Evolutionary conservation across 1,139 yeast genomes (phyloP).

Genomic region (Geotrichum cucujoidarum): DNA sequence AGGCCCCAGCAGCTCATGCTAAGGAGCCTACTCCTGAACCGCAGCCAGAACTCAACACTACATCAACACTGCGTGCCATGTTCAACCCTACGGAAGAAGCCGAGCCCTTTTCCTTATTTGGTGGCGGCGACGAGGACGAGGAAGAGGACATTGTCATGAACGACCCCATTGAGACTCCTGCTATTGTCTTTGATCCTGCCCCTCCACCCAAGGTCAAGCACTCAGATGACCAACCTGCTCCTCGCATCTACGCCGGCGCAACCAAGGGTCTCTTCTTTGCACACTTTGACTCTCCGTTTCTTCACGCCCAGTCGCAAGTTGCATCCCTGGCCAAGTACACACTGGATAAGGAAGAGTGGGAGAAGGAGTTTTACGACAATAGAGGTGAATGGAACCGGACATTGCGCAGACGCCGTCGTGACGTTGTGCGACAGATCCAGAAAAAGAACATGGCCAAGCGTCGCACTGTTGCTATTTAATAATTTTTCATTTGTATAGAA

Average conservation of each 20-base stretch:
- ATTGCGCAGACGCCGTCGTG: conserved; percentile 70
- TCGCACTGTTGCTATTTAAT: conserved; percentile 14
- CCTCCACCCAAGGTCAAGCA: conserved; percentile 8
- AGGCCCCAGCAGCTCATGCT: no score
- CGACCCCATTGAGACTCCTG: conserved; percentile 20
- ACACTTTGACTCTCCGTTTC: conserved; percentile 79
- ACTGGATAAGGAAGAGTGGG: conserved; percentile 52
- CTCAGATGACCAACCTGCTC: background rate
- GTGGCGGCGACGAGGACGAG: conserved; percentile 27
- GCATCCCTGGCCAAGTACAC: conserved; percentile 44
- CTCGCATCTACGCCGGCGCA: conserved; percentile 19
- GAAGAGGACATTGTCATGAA: conserved; percentile 14
- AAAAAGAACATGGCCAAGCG: conserved; percentile 34
- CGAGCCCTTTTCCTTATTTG: conserved; percentile 28
- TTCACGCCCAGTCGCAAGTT: conserved; percentile 76
- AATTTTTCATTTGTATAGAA: no score
- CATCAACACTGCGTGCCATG: conserved; percentile 49
- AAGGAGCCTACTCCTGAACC: background rate
- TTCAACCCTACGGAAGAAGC: conserved; percentile 49
- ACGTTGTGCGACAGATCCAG: conserved; percentile 56
- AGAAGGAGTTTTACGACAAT: conserved; percentile 72
- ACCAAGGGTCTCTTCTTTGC: conserved; percentile 69
- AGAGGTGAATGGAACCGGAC: conserved; percentile 78
- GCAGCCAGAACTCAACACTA: background rate
- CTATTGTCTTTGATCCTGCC: conserved; percentile 34